Percentiles rank a stretch among this genome's conserved stretches.
These are phyloP conservation scores for Scleromitrula shiraiana DNA, from an alignment of 2,329 filamentous ascomycete genomes.

Conservation along the genomic window DNA sequence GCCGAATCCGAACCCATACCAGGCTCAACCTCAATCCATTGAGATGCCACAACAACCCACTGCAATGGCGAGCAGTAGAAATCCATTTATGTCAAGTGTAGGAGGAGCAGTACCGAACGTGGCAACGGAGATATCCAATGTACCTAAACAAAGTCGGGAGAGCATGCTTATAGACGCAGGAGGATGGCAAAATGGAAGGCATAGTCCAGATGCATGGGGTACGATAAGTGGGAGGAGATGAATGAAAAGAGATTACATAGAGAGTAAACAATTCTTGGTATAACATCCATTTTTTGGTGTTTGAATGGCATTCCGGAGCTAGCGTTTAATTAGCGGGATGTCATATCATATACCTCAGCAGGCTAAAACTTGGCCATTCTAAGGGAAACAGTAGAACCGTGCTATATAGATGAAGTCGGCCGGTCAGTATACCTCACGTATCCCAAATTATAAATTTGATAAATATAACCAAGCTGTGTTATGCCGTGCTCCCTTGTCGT, in stretches of 20 bases:
- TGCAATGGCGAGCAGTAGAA: constrained; percentile 19
- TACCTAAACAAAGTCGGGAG: constrained; percentile 53
- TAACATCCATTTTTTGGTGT: not conserved
- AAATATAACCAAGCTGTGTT: too few species aligned
- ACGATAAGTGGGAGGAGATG: constrained; percentile 40
- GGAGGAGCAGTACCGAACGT: constrained; percentile 16
- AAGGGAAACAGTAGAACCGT: too few species aligned
- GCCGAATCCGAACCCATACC: constrained; percentile 15
- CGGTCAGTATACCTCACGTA: too few species aligned
- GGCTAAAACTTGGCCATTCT: too few species aligned
- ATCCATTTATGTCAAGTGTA: constrained; percentile 27
- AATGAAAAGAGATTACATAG: not conserved
- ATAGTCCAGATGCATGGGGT: constrained; percentile 74
- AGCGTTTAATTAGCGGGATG: too few species aligned
- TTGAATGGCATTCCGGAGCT: too few species aligned
- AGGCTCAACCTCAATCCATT: constrained; percentile 9
- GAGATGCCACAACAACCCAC: constrained; percentile 10
- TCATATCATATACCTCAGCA: too few species aligned
- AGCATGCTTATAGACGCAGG: constrained; percentile 45
- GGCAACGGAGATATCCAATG: constrained; percentile 22
- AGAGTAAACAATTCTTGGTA: constrained; percentile 4
- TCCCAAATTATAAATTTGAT: too few species aligned
- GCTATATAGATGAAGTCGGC: too few species aligned
- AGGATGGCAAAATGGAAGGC: constrained; percentile 59
- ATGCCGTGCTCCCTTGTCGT: too few species aligned